Percentiles rank a stretch among this genome's conserved stretches.
phyloP scores from a whole-genome alignment of 169 alveolate species.

The Plasmodium coatneyi region DNA sequence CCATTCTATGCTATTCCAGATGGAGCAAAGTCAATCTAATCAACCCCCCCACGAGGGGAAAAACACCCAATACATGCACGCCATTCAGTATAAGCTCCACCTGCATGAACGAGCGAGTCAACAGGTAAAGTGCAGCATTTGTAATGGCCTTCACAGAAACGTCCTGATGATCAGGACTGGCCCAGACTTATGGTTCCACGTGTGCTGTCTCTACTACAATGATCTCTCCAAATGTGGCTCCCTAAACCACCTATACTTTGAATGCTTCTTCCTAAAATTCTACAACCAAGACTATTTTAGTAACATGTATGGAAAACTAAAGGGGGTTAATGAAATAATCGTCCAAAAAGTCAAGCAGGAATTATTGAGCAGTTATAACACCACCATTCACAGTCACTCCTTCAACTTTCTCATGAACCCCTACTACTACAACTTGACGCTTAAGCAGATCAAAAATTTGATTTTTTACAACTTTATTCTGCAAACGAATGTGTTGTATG shows the following conservation, averaged over 20 bases:
- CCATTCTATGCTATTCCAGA: background rate
- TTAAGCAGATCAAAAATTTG: conserved; percentile 28
- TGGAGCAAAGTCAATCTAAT: background rate
- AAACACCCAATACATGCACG: background rate
- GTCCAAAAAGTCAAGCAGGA: conserved; percentile 24
- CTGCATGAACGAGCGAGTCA: background rate
- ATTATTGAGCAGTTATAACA: conserved; percentile 2
- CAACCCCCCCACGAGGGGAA: background rate
- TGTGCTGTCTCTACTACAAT: conserved; percentile 51
- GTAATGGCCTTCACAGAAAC: background rate
- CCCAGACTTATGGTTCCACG: conserved; percentile 22
- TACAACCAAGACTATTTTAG: conserved; percentile 48
- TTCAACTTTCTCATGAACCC: conserved; percentile 50
- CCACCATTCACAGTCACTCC: conserved; percentile 7
- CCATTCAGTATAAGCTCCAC: background rate
- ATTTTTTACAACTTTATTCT: conserved; percentile 22
- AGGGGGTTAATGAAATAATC: conserved; percentile 7
- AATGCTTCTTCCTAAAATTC: conserved; percentile 24
- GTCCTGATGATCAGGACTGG: conserved; percentile 30
- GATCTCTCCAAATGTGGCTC: conserved; percentile 13
- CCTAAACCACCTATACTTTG: conserved; percentile 18
- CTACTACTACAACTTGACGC: conserved; percentile 37
- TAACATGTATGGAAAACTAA: conserved; percentile 18
- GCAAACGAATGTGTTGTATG: conserved; percentile 3
- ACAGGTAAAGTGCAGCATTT: conserved; percentile 3